Percentiles rank a stretch among this genome's conserved stretches.
Evolutionary conservation across 2,329 filamentous ascomycete genomes (phyloP).

Genomic region (Ceratocystis cubensis): DNA sequence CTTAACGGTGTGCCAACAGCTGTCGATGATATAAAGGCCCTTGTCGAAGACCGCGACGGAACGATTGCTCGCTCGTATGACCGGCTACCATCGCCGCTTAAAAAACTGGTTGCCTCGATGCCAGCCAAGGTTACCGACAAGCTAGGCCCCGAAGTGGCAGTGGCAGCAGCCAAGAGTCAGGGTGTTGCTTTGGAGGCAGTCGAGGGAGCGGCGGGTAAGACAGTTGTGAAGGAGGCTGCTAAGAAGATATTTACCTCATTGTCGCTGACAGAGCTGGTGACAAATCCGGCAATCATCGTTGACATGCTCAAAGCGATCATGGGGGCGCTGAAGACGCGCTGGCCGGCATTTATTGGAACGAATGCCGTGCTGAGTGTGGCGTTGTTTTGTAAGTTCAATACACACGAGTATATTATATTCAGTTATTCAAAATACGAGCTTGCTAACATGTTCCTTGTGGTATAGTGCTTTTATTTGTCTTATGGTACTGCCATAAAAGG

Average conservation of each 20-base stretch:
- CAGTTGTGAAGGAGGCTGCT: conserved; percentile 47
- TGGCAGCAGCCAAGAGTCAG: conserved; percentile 63
- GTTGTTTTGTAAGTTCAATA: conserved; percentile 55
- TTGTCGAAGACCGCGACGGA: conserved; percentile 50
- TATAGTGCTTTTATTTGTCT: conserved; percentile 73
- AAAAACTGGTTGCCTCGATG: conserved; percentile 74
- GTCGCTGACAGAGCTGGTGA: conserved; percentile 65
- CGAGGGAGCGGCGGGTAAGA: conserved; percentile 33
- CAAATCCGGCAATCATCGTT: conserved; percentile 75
- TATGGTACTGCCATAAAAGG: conserved; percentile 98
- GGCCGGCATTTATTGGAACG: conserved; percentile 81
- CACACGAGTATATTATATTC: neutral
- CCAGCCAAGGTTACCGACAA: conserved; percentile 67
- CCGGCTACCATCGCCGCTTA: conserved; percentile 62
- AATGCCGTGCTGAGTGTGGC: conserved; percentile 86
- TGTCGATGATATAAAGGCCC: conserved; percentile 65
- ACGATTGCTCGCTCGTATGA: conserved; percentile 48
- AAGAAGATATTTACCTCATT: conserved; percentile 58
- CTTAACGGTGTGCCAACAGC: conserved; percentile 88
- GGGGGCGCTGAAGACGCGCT: conserved; percentile 71
- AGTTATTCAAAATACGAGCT: neutral
- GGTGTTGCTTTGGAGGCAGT: conserved; percentile 40
- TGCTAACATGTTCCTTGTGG: conserved; percentile 7
- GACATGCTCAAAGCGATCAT: conserved; percentile 82
- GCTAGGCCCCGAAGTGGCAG: conserved; percentile 70